Evolutionary conservation across 305 asterid genomes (phyloP).

Genomic region (Vinca major): DNA sequence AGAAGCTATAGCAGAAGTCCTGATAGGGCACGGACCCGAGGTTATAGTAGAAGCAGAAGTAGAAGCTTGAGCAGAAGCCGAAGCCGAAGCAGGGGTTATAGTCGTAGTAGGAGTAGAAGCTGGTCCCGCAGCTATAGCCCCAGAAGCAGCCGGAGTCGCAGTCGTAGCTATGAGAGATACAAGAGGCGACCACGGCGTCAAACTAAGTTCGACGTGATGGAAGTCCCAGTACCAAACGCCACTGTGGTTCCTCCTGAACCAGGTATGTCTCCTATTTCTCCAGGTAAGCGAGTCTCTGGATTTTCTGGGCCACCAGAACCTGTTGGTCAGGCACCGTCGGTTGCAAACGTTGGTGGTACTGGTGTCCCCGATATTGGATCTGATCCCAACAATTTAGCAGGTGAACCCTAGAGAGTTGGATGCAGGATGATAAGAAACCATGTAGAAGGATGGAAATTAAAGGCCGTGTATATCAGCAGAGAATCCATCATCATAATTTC

Average conservation of each 20-base stretch:
- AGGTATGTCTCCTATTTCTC: conserved; percentile 23
- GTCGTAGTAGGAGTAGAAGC: conserved; percentile 45
- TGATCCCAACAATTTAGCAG: conserved; percentile 23
- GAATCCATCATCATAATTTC: not conserved
- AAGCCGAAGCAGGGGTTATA: conserved; percentile 43
- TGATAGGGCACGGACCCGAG: conserved; percentile 73
- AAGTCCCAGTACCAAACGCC: conserved; percentile 30
- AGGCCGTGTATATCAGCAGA: not conserved
- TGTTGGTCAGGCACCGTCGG: conserved; percentile 21
- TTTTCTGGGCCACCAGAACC: conserved; percentile 25
- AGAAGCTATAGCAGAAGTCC: conserved; percentile 68
- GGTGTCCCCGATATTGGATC: conserved; percentile 18
- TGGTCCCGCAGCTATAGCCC: conserved; percentile 42
- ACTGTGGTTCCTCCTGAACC: conserved; percentile 22
- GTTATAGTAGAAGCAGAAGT: conserved; percentile 45
- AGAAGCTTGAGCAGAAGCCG: conserved; percentile 31
- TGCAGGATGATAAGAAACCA: not conserved
- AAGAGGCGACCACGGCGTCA: conserved; percentile 62
- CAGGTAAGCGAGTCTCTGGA: conserved; percentile 25
- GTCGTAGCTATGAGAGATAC: conserved; percentile 45
- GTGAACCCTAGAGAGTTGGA: conserved; percentile 19
- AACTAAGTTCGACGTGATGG: conserved; percentile 71
- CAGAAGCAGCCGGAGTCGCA: conserved; percentile 32
- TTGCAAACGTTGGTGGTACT: conserved; percentile 11
- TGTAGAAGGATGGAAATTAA: not conserved